phyloP scores from a whole-genome alignment of 2,329 filamentous ascomycete species.

The Curvularia hawaiiensis region DNA sequence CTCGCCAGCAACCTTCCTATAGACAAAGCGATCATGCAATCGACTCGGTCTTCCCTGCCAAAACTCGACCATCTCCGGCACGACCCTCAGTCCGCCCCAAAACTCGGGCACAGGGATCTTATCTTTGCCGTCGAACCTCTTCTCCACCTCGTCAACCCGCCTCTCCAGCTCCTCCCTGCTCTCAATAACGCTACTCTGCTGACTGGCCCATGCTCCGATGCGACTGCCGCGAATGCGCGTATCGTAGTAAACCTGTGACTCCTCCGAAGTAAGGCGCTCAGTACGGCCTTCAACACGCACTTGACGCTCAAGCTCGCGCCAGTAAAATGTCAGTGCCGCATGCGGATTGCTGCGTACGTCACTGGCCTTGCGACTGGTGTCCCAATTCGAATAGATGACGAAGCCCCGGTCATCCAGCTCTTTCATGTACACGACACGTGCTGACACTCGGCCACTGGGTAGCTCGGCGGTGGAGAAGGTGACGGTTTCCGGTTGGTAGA shows the following conservation, averaged over 20 bases:
- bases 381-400: conserved; percentile 93
- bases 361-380: conserved; percentile 69
- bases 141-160: conserved; percentile 77
- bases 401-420: conserved; percentile 85
- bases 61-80: conserved; percentile 89
- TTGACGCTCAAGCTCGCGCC: conserved; percentile 84
- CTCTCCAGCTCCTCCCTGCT: conserved; percentile 75
- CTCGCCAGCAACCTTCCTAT: conserved; percentile 63
- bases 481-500: conserved; percentile 85
- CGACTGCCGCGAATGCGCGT: conserved; percentile 77
- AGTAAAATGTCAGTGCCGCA: conserved; percentile 88
- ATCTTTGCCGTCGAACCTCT: conserved; percentile 74
- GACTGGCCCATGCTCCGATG: conserved; percentile 91
- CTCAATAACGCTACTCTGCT: conserved; percentile 77
- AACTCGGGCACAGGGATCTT: conserved; percentile 89
- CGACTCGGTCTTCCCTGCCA: conserved; percentile 92
- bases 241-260: conserved; percentile 71
- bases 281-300: conserved; percentile 83
- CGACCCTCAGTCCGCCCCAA: conserved; percentile 89
- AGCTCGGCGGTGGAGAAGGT: conserved; percentile 83
- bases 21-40: conserved; percentile 92
- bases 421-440: conserved; percentile 92
- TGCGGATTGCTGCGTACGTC: conserved; percentile 77
- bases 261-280: conserved; percentile 68
- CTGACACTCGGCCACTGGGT: conserved; percentile 81